Evolutionary conservation across 2,329 filamentous ascomycete species (phyloP).

Genomic region (Pseudocercospora crystallina): DNA sequence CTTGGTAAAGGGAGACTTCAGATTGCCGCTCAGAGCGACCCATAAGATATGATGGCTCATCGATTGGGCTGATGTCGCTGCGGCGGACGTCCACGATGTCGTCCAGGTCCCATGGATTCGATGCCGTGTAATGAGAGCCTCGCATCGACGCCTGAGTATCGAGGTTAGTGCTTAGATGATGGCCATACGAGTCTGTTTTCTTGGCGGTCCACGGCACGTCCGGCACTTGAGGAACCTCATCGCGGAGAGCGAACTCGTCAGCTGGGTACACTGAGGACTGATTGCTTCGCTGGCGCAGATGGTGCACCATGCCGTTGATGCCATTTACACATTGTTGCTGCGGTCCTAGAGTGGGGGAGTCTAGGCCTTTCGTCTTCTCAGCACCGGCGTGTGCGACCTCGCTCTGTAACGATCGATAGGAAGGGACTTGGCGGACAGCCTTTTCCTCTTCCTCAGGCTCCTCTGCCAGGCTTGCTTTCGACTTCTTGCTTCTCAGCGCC

Average conservation of each 20-base stretch:
- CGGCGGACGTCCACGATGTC: conserved; percentile 22
- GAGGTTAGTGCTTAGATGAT: conserved; percentile 7
- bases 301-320: conserved; percentile 62
- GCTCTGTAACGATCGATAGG: conserved; percentile 19
- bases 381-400: conserved; percentile 23
- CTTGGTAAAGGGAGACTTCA: conserved; percentile 17
- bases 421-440: conserved; percentile 15
- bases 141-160: conserved; percentile 25
- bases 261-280: conserved; percentile 70
- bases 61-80: conserved; percentile 18
- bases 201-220: conserved; percentile 23
- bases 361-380: conserved; percentile 38
- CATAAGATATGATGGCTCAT: conserved; percentile 4
- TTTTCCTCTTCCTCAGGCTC: conserved; percentile 31
- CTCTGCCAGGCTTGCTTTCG: conserved; percentile 28
- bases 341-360: conserved; percentile 80
- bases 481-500: conserved; percentile 28
- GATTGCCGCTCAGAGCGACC: conserved; percentile 17
- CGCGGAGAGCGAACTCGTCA: conserved; percentile 43
- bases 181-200: conserved; percentile 19
- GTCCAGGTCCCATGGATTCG: conserved; percentile 57
- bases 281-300: conserved; percentile 78
- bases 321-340: conserved; percentile 50
- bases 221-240: conserved; percentile 25
- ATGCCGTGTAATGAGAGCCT: conserved; percentile 51